These are phyloP conservation scores for Colletotrichum eleusines DNA, from an alignment of 2,329 filamentous ascomycete genomes.

Conservation along the genomic window DNA sequence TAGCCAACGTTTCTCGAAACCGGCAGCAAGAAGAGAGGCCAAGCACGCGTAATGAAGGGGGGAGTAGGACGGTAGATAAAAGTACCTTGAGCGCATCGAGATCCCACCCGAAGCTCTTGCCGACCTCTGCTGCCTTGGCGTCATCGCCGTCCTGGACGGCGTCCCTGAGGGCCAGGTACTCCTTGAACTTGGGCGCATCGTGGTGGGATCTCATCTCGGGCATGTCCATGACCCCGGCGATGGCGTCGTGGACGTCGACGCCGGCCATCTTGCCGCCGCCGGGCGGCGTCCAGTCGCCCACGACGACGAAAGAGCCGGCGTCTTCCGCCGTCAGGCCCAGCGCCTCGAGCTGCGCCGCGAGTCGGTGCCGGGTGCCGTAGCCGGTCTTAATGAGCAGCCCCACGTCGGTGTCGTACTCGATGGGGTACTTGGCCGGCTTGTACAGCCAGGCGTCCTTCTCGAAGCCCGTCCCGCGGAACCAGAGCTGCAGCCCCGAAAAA, in stretches of 20 bases:
- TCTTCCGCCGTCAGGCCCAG: slow-evolving; percentile 55
- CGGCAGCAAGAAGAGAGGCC: background rate
- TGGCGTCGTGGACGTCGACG: slow-evolving; percentile 56
- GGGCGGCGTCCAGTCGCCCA: slow-evolving; percentile 63
- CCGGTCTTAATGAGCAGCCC: slow-evolving; percentile 68
- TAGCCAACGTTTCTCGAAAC: slow-evolving; percentile 1
- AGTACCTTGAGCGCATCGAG: slow-evolving; percentile 63
- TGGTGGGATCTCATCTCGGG: slow-evolving; percentile 49
- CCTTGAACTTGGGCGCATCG: slow-evolving; percentile 52
- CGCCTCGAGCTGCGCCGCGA: slow-evolving; percentile 61
- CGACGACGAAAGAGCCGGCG: slow-evolving; percentile 58
- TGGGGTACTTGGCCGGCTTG: slow-evolving; percentile 53
- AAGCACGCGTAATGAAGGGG: background rate
- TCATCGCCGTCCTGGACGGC: slow-evolving; percentile 55
- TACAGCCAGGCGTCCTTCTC: slow-evolving; percentile 58
- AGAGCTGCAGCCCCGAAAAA: slow-evolving; percentile 47
- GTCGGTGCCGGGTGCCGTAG: slow-evolving; percentile 64
- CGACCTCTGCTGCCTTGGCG: slow-evolving; percentile 52
- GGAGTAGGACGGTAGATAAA: background rate
- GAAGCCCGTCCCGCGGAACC: slow-evolving; percentile 47
- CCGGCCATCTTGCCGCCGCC: slow-evolving; percentile 50
- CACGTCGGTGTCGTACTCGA: slow-evolving; percentile 61
- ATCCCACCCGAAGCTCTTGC: slow-evolving; percentile 60
- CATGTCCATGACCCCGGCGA: slow-evolving; percentile 51
- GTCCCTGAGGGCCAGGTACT: slow-evolving; percentile 55